A percentile compares a stretch with the other conserved stretches of the same genome.
These are phyloP conservation scores for Candida orba DNA, from an alignment of 805 yeast species.

Conservation along the genomic window DNA sequence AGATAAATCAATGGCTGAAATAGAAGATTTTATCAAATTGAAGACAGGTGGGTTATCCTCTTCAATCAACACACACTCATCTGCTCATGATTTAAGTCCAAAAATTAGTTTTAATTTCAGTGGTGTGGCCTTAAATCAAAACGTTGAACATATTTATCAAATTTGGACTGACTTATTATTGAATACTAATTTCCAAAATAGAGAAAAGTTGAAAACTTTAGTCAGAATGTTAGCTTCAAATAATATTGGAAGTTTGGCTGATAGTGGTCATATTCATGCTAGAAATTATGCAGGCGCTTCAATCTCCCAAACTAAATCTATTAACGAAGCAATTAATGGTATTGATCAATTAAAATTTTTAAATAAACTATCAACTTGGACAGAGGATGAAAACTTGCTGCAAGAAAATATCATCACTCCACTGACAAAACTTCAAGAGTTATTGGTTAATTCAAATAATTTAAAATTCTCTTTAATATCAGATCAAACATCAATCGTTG, in stretches of 20 bases:
- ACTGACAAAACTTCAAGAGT: constrained; percentile 42
- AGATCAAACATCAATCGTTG: constrained; percentile 32
- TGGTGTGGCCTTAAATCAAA: constrained; percentile 66
- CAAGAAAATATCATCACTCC: constrained; percentile 59
- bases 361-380: constrained; percentile 43
- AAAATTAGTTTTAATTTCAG: constrained; percentile 48
- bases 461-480: constrained; percentile 55
- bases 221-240: constrained; percentile 71
- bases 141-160: constrained; percentile 51
- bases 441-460: constrained; percentile 34
- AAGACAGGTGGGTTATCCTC: constrained; percentile 81
- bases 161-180: constrained; percentile 63
- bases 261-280: constrained; percentile 84
- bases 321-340: constrained; percentile 66
- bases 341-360: constrained; percentile 69
- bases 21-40: constrained; percentile 78
- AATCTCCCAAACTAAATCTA: constrained; percentile 50
- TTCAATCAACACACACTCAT: constrained; percentile 47
- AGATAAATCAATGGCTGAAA: constrained; percentile 59
- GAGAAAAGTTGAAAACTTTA: constrained; percentile 64
- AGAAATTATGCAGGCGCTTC: constrained; percentile 57
- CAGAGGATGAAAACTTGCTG: constrained; percentile 42
- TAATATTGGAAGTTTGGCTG: constrained; percentile 72
- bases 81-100: constrained; percentile 45
- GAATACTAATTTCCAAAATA: constrained; percentile 60